Evolutionary conservation across 2,329 filamentous ascomycete genomes (phyloP).

Genomic region (Penicillium psychrosexuale): DNA sequence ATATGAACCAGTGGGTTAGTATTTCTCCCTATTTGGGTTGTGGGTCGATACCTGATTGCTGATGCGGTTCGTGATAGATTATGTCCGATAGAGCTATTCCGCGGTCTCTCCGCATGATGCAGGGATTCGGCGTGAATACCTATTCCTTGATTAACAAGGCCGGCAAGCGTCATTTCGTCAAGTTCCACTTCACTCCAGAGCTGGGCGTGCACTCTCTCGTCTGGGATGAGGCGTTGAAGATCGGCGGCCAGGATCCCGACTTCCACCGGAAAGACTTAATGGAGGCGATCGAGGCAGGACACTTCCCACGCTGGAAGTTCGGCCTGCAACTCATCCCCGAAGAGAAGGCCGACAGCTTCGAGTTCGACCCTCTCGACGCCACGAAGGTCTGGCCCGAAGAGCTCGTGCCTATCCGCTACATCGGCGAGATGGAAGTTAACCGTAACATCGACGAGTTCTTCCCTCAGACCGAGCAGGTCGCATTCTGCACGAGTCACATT

Average conservation of each 20-base stretch:
- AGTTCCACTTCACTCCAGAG: conserved; percentile 36
- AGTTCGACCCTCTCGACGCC: conserved; percentile 80
- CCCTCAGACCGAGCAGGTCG: conserved; percentile 75
- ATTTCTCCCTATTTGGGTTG: not conserved
- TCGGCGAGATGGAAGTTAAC: conserved; percentile 77
- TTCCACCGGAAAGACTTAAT: conserved; percentile 76
- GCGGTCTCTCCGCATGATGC: conserved; percentile 38
- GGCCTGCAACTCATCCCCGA: conserved; percentile 77
- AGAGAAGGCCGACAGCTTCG: conserved; percentile 69
- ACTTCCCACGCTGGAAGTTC: conserved; percentile 75
- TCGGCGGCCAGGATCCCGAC: conserved; percentile 71
- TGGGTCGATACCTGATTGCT: not conserved
- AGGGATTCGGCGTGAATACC: conserved; percentile 38
- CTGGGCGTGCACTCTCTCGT: conserved; percentile 36
- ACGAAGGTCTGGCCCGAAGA: conserved; percentile 87
- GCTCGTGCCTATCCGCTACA: conserved; percentile 68
- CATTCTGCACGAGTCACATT: conserved; percentile 77
- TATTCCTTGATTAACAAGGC: conserved; percentile 33
- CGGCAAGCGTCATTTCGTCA: conserved; percentile 36
- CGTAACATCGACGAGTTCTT: conserved; percentile 79
- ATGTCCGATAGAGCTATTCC: conserved; percentile 39
- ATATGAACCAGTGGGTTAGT: conserved; percentile 35
- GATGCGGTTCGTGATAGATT: conserved; percentile 17
- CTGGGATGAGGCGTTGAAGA: conserved; percentile 70
- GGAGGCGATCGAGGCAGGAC: conserved; percentile 69